phyloP scores from a whole-genome alignment of 179 eudicot species.

The Camellia oleifera region DNA sequence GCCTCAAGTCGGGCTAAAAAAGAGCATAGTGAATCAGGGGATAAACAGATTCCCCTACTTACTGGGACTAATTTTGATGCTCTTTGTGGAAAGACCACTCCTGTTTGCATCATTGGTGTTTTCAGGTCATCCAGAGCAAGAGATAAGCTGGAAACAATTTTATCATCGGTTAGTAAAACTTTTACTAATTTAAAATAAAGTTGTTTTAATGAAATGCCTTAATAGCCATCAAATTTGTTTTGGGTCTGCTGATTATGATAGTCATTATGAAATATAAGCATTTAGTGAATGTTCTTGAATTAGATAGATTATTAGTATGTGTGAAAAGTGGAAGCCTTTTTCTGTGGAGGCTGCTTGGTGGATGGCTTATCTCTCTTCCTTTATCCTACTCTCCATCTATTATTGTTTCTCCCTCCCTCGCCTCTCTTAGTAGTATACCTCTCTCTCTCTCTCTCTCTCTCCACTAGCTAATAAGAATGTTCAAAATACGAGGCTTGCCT shows the following conservation, averaged over 20 bases:
- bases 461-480: background rate
- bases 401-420: background rate
- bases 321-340: background rate
- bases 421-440: no score
- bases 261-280: background rate
- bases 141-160: slow-evolving; percentile 52
- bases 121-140: slow-evolving; percentile 61
- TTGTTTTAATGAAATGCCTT: background rate
- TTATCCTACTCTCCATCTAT: background rate
- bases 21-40: slow-evolving; percentile 40
- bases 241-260: background rate
- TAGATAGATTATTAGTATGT: background rate
- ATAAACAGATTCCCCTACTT: slow-evolving; percentile 47
- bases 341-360: background rate
- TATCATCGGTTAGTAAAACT: slow-evolving; percentile 45
- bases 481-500: background rate
- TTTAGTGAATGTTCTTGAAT: background rate
- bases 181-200: background rate
- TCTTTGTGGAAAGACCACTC: slow-evolving; percentile 65
- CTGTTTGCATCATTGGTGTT: slow-evolving; percentile 86
- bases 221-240: background rate
- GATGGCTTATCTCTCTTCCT: slow-evolving; percentile 8
- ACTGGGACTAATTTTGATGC: slow-evolving; percentile 52
- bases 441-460: background rate
- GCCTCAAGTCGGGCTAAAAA: slow-evolving; percentile 46